Percentiles rank a stretch among this genome's conserved stretches.
Evolutionary conservation across 192 early-diverging fungal genomes (phyloP).

Genomic region (Phlyctochytrium planicorne): DNA sequence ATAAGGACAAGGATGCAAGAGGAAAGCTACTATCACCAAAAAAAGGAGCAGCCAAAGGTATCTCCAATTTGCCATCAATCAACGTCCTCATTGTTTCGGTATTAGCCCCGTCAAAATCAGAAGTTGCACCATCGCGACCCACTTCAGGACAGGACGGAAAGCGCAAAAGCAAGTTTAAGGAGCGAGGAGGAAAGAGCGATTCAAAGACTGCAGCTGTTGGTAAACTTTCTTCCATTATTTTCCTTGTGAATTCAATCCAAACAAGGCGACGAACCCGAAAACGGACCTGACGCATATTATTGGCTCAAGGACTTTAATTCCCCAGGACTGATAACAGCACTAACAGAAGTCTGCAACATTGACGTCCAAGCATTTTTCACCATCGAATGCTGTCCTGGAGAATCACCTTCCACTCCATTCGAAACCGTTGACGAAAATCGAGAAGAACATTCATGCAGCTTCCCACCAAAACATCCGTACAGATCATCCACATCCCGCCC

Average conservation of each 20-base stretch:
- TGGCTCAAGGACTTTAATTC: constrained; percentile 42
- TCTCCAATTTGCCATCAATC: constrained; percentile 6
- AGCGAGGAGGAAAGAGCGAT: constrained; percentile 38
- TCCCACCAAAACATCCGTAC: background rate
- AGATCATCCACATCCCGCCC: constrained; percentile 10
- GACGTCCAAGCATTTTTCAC: constrained; percentile 35
- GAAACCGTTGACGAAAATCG: background rate
- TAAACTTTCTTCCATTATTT: constrained; percentile 6
- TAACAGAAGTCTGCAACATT: constrained; percentile 45
- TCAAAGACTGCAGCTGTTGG: constrained; percentile 38
- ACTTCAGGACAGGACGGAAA: constrained; percentile 38
- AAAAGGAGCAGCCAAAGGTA: constrained; percentile 26
- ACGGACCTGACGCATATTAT: constrained; percentile 53
- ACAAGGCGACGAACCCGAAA: constrained; percentile 51
- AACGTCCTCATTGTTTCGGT: too few relatives aligned
- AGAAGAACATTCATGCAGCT: background rate
- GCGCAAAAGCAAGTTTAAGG: constrained; percentile 45
- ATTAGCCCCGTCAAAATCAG: too few relatives aligned
- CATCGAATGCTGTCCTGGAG: constrained; percentile 8
- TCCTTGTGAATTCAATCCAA: too few relatives aligned
- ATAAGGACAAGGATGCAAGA: constrained; percentile 29
- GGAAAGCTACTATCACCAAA: constrained; percentile 27
- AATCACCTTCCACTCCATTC: too few relatives aligned
- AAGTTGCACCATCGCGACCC: constrained; percentile 30
- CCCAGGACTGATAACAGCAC: constrained; percentile 32